phyloP scores from a whole-genome alignment of 2,329 filamentous ascomycete genomes.

The Venturia pyrina region DNA sequence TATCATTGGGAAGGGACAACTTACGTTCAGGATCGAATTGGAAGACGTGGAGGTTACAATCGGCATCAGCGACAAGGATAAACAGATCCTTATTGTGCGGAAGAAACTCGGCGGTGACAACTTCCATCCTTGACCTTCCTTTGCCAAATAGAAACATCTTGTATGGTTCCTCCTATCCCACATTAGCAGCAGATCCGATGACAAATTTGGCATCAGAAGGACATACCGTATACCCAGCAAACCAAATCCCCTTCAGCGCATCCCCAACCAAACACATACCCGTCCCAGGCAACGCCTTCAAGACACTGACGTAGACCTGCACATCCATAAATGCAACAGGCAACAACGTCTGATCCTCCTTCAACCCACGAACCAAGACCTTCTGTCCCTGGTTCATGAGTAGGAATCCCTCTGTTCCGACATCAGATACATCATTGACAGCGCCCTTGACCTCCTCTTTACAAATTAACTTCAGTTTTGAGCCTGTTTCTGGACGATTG shows the following conservation, averaged over 20 bases:
- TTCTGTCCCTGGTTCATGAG: constrained; percentile 92
- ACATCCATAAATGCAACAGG: constrained; percentile 97
- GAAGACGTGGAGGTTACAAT: constrained; percentile 77
- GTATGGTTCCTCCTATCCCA: constrained; percentile 71
- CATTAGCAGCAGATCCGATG: background rate
- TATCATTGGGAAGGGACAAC: constrained; percentile 24
- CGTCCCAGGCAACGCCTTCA: constrained; percentile 72
- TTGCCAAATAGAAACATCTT: constrained; percentile 91
- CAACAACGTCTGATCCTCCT: constrained; percentile 85
- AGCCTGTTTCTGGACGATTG: constrained; percentile 73
- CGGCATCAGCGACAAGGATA: constrained; percentile 72
- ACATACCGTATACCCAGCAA: constrained; percentile 74
- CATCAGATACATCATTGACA: constrained; percentile 74
- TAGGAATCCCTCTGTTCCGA: constrained; percentile 80
- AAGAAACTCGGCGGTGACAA: constrained; percentile 76
- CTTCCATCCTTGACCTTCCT: constrained; percentile 65
- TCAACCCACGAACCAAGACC: constrained; percentile 90
- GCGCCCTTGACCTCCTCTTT: constrained; percentile 89
- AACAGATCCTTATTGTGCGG: constrained; percentile 76
- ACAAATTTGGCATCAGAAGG: background rate
- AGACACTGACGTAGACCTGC: constrained; percentile 82
- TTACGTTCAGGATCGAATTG: constrained; percentile 92
- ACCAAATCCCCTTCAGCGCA: constrained; percentile 89
- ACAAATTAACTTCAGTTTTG: constrained; percentile 73
- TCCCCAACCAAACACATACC: constrained; percentile 84